Base-by-base conservation (phyloP, 2,329 filamentous ascomycete species). In the Bipolaris cookei region DNA sequence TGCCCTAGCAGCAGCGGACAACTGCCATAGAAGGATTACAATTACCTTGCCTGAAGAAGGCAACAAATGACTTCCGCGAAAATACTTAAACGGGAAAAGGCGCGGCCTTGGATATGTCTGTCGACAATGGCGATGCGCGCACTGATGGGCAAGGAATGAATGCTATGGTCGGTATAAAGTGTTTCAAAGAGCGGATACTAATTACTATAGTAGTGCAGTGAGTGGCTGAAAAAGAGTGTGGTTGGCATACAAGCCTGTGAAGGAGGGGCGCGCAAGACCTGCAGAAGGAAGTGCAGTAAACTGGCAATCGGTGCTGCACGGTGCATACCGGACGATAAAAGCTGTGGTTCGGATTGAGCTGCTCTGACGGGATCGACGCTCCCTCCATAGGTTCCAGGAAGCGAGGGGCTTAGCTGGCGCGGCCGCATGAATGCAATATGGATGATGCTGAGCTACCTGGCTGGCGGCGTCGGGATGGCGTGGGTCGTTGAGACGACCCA, bases 401-500 rank as follows among this genome's bases (percentile, higher is more conserved):
- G 58, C 61, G 62, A 63, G 58, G 61, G 66, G 67, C 63, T 65
- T 64, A 58, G 59, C 44, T 58, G 52, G 59, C 62, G 56, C 23
- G 56, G 57, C 46, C 57, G 60, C 34, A 51, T 51, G 51, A 41
- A 51, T 51, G 61, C 46, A 64, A 55, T 59, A 44, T 56, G 55
- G 49, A 51, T 58, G 44, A 60, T 61, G 57, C 55, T 62, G 56
- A 62, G 50, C 54, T 49, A 62, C 58, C 54, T 54, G 50, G 51
- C 53, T 64, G 58, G 63, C 60, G 66, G 69, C 69, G 63, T 69
- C 65, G 69, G 68, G 45, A 70, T 61, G 58, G 65, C 54, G 58
- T 54, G 44, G 46, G 58, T 60, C 55, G 61, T 66, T 61, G 54
- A 62, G 60, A 58, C 52, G 41, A 54, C 46, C 65, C 65, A 63